These are phyloP conservation scores for Yamadazyma kanchanaburiensis DNA, from an alignment of 1,139 yeast genomes.

Conservation along the genomic window DNA sequence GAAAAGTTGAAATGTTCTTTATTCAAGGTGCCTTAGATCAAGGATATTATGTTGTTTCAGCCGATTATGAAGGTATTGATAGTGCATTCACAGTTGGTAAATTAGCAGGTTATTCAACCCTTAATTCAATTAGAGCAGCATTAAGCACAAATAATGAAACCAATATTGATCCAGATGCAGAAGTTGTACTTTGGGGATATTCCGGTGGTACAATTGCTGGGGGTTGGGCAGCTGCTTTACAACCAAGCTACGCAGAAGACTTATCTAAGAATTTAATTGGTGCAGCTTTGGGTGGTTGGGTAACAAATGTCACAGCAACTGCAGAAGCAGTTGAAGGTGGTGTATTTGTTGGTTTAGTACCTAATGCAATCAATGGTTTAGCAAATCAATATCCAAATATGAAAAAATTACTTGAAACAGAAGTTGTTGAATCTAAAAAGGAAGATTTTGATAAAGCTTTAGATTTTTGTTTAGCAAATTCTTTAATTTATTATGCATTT, in stretches of 20 bases:
- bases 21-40: conserved; percentile 23
- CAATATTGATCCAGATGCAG: conserved; percentile 24
- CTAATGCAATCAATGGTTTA: conserved; percentile 25
- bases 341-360: conserved; percentile 23
- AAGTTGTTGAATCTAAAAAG: conserved; percentile 7
- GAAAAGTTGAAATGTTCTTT: conserved; percentile 23
- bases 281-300: conserved; percentile 31
- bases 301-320: conserved; percentile 21
- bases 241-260: conserved; percentile 34
- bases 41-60: conserved; percentile 28
- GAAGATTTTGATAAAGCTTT: conserved; percentile 11
- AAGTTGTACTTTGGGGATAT: conserved; percentile 33
- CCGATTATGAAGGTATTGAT: conserved; percentile 33
- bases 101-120: conserved; percentile 28
- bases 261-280: conserved; percentile 22
- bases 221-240: conserved; percentile 36
- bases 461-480: conserved; percentile 10
- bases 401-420: conserved; percentile 2
- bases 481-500: conserved; percentile 10
- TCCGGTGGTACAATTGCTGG: conserved; percentile 40
- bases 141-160: conserved; percentile 22
- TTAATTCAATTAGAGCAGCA: conserved; percentile 30
- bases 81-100: conserved; percentile 30
- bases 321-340: conserved; percentile 24
- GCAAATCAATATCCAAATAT: conserved; percentile 28